phyloP scores from a whole-genome alignment of 2,329 filamentous ascomycete genomes.

The Ascomycota sp. region DNA sequence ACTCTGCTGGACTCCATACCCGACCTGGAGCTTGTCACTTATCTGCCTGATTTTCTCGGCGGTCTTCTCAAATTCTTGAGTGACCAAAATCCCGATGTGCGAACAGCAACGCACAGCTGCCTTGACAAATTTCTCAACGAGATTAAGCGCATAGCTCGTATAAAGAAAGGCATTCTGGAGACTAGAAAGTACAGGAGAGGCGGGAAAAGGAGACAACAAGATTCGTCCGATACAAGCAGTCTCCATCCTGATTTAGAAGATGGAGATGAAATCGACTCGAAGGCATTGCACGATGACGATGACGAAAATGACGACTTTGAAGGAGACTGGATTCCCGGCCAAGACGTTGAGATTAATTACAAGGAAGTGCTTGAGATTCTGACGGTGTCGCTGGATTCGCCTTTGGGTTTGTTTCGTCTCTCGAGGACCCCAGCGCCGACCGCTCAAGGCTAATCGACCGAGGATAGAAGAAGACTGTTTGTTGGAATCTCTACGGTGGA shows the following conservation, averaged over 20 bases:
- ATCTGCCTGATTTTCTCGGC: constrained; percentile 75
- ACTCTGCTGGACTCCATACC: constrained; percentile 89
- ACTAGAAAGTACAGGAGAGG: constrained; percentile 54
- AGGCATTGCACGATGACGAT: constrained; percentile 34
- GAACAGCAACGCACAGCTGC: constrained; percentile 73
- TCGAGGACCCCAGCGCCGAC: too few relatives aligned
- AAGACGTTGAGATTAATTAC: constrained; percentile 90
- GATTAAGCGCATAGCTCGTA: constrained; percentile 80
- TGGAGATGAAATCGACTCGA: constrained; percentile 38
- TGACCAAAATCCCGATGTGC: constrained; percentile 83
- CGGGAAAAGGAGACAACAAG: constrained; percentile 47
- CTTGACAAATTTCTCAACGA: constrained; percentile 81
- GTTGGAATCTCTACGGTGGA: constrained; percentile 80
- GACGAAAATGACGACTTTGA: constrained; percentile 50
- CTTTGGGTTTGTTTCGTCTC: constrained; percentile 50
- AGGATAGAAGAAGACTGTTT: constrained; percentile 68
- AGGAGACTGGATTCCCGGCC: constrained; percentile 91
- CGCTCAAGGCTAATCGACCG: too few relatives aligned
- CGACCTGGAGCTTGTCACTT: constrained; percentile 83
- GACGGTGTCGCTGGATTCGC: constrained; percentile 70
- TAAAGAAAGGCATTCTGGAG: constrained; percentile 82
- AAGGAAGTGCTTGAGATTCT: constrained; percentile 81
- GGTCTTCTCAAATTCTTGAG: constrained; percentile 83
- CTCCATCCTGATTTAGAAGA: constrained; percentile 35
- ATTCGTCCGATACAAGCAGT: constrained; percentile 48